Evolutionary conservation across 306 rosid genomes (phyloP), one percentile per base, ranked within the genome.

Genomic region (Morella rubra): DNA sequence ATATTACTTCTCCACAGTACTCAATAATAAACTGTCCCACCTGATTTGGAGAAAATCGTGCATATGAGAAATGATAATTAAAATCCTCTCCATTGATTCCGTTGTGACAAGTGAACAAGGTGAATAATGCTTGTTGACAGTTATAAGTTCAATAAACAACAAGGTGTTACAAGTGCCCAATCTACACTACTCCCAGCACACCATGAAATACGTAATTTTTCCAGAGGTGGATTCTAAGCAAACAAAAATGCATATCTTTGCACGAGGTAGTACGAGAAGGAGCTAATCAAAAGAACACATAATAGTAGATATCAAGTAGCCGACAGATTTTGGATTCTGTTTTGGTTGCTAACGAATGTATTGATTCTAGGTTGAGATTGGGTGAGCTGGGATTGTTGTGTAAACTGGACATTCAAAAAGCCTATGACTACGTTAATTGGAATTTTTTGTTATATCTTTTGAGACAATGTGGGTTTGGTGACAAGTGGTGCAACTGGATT

Each of bases 1-100:
- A 90, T 75, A 95, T 95, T 59, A 95, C 97, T 89, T 95, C 98
- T 84, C 98, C 98, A 76, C 93, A 90, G 81, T 92, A 95, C 84
- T 95, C 98, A 42, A 90, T 95, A 73, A 95, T 77, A 86, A 95
- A 92, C 46, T 86, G 87, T 58, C 97, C 98, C 20, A 80, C 87
- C 95, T 91, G 86, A 79, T 77, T 72, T 73, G 61, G 55, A 83
- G 46, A 50, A 62, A 80, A 45, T 40, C 19, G 46, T 32, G 44
- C 11, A 46, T 2, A 32, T 32, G 3, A 32, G 67, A 16, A 69
- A 53, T 67, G 44, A 10, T 22, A 22, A 54, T 12, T 16, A 69
- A 45, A 77, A 16, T 20, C 37, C 42, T 22, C 47, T 49, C 40
- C 16, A 41, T 50, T 19, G 22, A 68, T 42, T 14, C 66, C 44